A percentile compares a stretch with the other conserved stretches of the same genome.
Evolutionary conservation across 148 eudicot species (phyloP).

Genomic region (Fagopyrum esculentum): DNA sequence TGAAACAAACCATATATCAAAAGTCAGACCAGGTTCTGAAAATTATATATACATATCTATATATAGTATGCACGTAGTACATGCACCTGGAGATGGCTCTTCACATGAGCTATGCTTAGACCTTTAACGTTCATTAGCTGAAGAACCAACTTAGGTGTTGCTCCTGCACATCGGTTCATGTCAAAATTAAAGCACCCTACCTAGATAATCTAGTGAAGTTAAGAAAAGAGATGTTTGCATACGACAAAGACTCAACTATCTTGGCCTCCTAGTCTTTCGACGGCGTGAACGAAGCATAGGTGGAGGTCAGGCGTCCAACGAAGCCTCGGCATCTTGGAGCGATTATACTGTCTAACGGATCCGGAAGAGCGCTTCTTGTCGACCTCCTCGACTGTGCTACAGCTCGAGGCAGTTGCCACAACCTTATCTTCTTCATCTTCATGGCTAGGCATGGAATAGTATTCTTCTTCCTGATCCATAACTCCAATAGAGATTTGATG

Average conservation of each 20-base stretch:
- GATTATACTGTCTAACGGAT: constrained; percentile 61
- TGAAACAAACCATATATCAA: not conserved
- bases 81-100: constrained; percentile 81
- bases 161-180: constrained; percentile 35
- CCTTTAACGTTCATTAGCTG: constrained; percentile 83
- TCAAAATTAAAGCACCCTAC: not conserved
- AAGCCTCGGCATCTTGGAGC: constrained; percentile 76
- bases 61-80: not conserved
- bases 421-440: not conserved
- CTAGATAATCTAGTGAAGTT: not conserved
- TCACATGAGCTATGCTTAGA: constrained; percentile 81
- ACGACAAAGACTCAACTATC: constrained; percentile 41
- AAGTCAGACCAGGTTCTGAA: not conserved
- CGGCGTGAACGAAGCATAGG: constrained; percentile 64
- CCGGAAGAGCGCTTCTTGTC: constrained; percentile 24
- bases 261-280: constrained; percentile 79
- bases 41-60: too few species aligned
- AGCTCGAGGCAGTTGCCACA: constrained; percentile 50
- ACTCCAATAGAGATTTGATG: not conserved
- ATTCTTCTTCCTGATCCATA: not conserved
- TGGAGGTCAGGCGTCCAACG: constrained; percentile 94
- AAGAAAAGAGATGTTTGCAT: not conserved
- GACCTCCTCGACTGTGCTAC: constrained; percentile 65
- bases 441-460: not conserved
- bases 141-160: constrained; percentile 85